Conservation (phyloP, 306 rosid species). For the Prosopis cineraria region DNA sequence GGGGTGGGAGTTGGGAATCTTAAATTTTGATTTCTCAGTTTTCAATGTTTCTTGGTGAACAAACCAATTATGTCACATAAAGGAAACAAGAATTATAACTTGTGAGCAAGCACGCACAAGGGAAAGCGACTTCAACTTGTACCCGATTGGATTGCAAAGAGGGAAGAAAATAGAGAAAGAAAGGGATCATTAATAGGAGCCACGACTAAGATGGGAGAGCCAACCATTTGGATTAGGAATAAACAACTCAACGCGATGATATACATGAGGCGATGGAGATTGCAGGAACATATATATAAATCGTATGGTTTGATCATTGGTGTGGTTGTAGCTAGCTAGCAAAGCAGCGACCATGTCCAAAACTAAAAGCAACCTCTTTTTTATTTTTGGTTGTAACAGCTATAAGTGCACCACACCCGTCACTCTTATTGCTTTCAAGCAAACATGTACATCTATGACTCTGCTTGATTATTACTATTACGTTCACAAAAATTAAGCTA, state of each 20-base stretch:
- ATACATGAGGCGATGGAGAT: background rate
- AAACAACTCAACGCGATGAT: background rate
- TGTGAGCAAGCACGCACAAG: conserved; percentile 37
- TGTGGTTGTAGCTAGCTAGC: conserved; percentile 22
- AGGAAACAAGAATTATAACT: conserved; percentile 28
- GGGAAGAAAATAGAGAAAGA: too few species aligned
- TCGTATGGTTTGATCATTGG: background rate
- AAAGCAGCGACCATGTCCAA: conserved; percentile 8
- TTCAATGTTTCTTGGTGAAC: conserved; percentile 45
- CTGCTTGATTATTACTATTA: too few species aligned
- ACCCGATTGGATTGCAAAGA: too few species aligned
- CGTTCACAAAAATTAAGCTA: too few species aligned
- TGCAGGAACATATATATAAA: background rate
- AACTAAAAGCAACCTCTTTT: conserved; percentile 17
- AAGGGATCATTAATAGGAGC: conserved; percentile 39
- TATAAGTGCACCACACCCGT: conserved; percentile 45
- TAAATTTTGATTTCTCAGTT: conserved; percentile 24
- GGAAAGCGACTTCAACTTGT: conserved; percentile 52
- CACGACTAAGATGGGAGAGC: conserved; percentile 51
- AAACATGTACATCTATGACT: too few species aligned
- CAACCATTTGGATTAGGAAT: conserved; percentile 40
- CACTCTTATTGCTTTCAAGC: conserved; percentile 33
- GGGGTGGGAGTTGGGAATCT: conserved; percentile 21
- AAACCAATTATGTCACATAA: conserved; percentile 42
- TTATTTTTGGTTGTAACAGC: conserved; percentile 43